Conservation (phyloP, 177 flowering plant genomes). For the Tripterygium wilfordii region DNA sequence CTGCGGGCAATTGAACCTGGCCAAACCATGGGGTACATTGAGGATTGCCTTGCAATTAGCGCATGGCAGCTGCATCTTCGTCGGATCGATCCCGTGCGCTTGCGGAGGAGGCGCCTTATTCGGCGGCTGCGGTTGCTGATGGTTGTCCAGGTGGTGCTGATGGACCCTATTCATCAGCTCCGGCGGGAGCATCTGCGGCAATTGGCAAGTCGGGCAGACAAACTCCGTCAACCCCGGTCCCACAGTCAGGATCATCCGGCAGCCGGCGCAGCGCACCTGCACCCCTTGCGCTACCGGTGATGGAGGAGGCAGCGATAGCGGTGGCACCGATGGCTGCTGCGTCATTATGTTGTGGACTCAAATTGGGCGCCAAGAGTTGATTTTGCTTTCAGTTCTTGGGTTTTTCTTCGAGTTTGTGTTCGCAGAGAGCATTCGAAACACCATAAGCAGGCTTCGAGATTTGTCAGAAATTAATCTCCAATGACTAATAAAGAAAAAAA, state of each 20-base stretch:
- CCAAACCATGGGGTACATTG: constrained; percentile 92
- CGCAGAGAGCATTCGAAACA: too few relatives aligned
- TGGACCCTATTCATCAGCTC: constrained; percentile 40
- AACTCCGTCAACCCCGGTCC: constrained; percentile 64
- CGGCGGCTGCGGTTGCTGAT: constrained; percentile 1
- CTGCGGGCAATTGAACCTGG: constrained; percentile 85
- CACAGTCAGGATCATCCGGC: constrained; percentile 68
- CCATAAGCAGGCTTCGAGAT: too few relatives aligned
- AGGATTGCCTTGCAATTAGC: constrained; percentile 87
- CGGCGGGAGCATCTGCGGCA: constrained; percentile 94
- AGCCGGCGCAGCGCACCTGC: constrained; percentile 93
- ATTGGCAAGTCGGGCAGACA: constrained; percentile 66
- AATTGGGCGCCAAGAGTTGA: too few relatives aligned
- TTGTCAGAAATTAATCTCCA: too few relatives aligned
- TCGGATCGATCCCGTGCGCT: constrained; percentile 85
- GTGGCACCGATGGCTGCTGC: constrained; percentile 18
- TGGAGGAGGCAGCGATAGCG: constrained; percentile 18
- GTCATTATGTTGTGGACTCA: not conserved
- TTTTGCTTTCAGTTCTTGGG: too few relatives aligned
- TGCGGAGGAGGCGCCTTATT: constrained; percentile 1
- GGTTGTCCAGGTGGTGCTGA: not conserved
- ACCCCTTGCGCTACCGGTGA: constrained; percentile 25
- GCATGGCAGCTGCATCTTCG: constrained; percentile 94
- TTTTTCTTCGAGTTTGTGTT: too few relatives aligned
- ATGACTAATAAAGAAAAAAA: too few relatives aligned